Evolutionary conservation across 139 green algal species (phyloP).

Genomic region (Chlamydomonas sp.): DNA sequence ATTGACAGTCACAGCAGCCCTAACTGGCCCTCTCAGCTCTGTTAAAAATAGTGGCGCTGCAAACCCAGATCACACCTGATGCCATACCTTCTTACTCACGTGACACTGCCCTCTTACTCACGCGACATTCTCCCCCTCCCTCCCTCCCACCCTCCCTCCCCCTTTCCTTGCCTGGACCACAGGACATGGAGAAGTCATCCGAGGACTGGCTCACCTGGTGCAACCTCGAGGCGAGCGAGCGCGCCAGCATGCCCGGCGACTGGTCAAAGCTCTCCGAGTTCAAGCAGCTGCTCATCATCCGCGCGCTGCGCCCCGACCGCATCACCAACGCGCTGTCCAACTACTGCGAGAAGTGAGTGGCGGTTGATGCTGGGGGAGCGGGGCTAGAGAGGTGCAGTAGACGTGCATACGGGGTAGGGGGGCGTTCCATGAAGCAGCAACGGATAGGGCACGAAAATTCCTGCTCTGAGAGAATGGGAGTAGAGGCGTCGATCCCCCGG

Average conservation of each 20-base stretch:
- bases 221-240: constrained; percentile 56
- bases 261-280: constrained; percentile 66
- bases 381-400: constrained; percentile 15
- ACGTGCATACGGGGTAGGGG: too few species aligned
- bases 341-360: constrained; percentile 45
- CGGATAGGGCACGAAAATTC: too few species aligned
- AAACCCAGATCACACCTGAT: too few species aligned
- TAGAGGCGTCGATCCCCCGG: too few species aligned
- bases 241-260: constrained; percentile 61
- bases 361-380: neutral
- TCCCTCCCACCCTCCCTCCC: neutral
- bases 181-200: constrained; percentile 79
- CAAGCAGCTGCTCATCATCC: constrained; percentile 55
- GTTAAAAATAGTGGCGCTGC: too few species aligned
- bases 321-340: constrained; percentile 71
- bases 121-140: neutral
- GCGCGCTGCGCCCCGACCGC: constrained; percentile 66
- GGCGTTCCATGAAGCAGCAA: too few species aligned
- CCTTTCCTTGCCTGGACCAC: too few species aligned
- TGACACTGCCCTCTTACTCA: too few species aligned
- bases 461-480: too few species aligned
- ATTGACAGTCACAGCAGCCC: too few species aligned
- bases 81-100: neutral
- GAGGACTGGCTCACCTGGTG: constrained; percentile 76
- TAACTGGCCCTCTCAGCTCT: too few species aligned